phyloP scores from a whole-genome alignment of 2,329 filamentous ascomycete species.

The Rugonectria rugulosa region DNA sequence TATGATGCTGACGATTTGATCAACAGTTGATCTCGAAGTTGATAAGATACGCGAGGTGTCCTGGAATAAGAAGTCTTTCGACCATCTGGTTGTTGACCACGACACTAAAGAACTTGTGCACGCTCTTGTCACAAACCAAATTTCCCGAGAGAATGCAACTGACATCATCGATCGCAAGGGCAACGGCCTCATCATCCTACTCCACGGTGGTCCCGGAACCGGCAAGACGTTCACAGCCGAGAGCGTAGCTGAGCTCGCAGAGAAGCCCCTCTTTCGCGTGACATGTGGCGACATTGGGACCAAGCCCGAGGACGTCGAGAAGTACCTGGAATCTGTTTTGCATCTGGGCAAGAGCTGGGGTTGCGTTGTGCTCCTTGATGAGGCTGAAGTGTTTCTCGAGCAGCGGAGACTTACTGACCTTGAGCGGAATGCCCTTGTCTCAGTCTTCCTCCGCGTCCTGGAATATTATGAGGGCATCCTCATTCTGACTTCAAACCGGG shows the following conservation, averaged over 20 bases:
- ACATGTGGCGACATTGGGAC: constrained; percentile 25
- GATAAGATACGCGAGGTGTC: constrained; percentile 12
- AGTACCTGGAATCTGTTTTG: constrained; percentile 17
- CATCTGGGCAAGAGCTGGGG: constrained; percentile 23
- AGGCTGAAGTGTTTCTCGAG: constrained; percentile 29
- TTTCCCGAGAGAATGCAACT: not conserved
- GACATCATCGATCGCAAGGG: constrained; percentile 7
- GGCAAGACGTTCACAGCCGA: constrained; percentile 20
- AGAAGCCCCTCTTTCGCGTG: constrained; percentile 15
- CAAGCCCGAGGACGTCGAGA: constrained; percentile 20
- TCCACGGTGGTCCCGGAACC: constrained; percentile 17
- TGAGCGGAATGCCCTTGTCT: constrained; percentile 35
- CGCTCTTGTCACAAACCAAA: not conserved
- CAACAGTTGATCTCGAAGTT: constrained; percentile 16
- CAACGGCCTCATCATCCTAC: constrained; percentile 3
- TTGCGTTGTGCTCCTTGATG: constrained; percentile 36
- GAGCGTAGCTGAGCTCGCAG: constrained; percentile 14
- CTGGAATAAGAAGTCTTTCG: constrained; percentile 28
- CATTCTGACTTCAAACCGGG: constrained; percentile 47
- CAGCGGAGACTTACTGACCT: constrained; percentile 32
- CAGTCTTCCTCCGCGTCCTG: constrained; percentile 45
- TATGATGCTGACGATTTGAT: not conserved
- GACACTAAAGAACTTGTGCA: constrained; percentile 9
- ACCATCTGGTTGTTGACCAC: constrained; percentile 12
- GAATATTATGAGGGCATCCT: constrained; percentile 48